These are phyloP conservation scores for Guyanaporus albipodus DNA, from an alignment of 768 basidiomycete genomes.

Conservation along the genomic window DNA sequence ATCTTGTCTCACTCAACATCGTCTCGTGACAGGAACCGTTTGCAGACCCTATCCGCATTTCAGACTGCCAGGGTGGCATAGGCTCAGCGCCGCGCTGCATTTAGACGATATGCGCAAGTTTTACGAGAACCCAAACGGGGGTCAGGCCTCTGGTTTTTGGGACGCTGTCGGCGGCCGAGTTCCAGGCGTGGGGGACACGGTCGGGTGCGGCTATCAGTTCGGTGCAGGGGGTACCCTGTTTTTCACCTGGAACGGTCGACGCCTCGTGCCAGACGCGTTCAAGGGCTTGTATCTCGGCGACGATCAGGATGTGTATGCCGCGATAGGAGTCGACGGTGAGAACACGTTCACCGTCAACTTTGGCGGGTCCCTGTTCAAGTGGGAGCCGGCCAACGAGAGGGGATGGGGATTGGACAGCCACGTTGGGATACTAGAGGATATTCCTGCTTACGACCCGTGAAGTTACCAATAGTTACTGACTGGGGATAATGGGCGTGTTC, in stretches of 20 bases:
- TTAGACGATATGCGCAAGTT: conserved; percentile 72
- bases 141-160: conserved; percentile 46
- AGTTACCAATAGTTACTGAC: no score
- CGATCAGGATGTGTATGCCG: conserved; percentile 56
- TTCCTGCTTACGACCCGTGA: conserved; percentile 39
- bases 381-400: conserved; percentile 64
- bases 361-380: conserved; percentile 54
- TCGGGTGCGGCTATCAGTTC: conserved; percentile 67
- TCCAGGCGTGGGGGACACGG: conserved; percentile 43
- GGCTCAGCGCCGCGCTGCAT: conserved; percentile 60
- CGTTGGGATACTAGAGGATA: conserved; percentile 50
- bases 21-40: conserved; percentile 48
- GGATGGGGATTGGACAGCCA: conserved; percentile 62
- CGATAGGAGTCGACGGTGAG: conserved; percentile 43
- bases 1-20: background rate
- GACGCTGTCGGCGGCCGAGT: conserved; percentile 21
- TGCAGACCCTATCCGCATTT: conserved; percentile 63
- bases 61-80: conserved; percentile 70
- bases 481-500: no score
- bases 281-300: conserved; percentile 49
- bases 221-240: conserved; percentile 36
- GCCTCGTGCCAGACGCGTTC: conserved; percentile 44
- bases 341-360: conserved; percentile 60
- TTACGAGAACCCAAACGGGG: conserved; percentile 64
- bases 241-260: conserved; percentile 60